phyloP scores from a whole-genome alignment of 495 filamentous ascomycete species.

The Aspergillus ostianus region DNA sequence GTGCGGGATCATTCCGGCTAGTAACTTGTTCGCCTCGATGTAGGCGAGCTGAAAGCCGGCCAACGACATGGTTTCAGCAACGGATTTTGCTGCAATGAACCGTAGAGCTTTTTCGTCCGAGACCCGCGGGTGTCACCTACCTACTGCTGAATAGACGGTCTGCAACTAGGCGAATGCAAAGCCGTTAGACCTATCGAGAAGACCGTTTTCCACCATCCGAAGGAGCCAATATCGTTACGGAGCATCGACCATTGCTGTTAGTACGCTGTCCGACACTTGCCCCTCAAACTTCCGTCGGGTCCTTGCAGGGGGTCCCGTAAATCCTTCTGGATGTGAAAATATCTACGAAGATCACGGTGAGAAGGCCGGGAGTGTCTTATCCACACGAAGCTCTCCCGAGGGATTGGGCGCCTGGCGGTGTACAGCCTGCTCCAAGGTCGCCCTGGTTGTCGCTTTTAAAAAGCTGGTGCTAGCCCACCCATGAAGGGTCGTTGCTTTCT shows the following conservation, averaged over 20 bases:
- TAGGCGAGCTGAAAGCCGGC: background rate
- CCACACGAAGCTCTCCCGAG: slow-evolving; percentile 25
- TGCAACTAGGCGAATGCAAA: slow-evolving; percentile 8
- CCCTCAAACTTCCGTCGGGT: slow-evolving; percentile 35
- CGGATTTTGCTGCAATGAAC: background rate
- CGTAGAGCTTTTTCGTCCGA: slow-evolving; percentile 5
- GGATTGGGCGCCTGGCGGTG: slow-evolving; percentile 36
- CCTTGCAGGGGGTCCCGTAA: slow-evolving; percentile 36
- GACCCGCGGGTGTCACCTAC: slow-evolving; percentile 7
- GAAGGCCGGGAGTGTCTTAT: slow-evolving; percentile 22
- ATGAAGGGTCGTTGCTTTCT: background rate
- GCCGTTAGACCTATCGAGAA: slow-evolving; percentile 5
- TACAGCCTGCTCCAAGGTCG: slow-evolving; percentile 26
- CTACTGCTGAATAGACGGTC: slow-evolving; percentile 3
- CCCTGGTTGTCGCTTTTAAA: slow-evolving; percentile 13
- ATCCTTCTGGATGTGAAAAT: slow-evolving; percentile 21
- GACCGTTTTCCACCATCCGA: background rate
- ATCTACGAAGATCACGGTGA: slow-evolving; percentile 18
- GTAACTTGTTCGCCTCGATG: background rate
- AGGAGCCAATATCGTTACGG: background rate
- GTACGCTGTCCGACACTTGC: slow-evolving; percentile 29
- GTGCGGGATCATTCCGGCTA: background rate
- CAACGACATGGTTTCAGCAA: background rate
- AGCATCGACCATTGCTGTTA: slow-evolving; percentile 3
- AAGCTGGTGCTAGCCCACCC: slow-evolving; percentile 9